Evolutionary conservation across 2,329 filamentous ascomycete genomes (phyloP), one percentile per base, ranked within the genome.

Genomic region (Diaporthe sp.): DNA sequence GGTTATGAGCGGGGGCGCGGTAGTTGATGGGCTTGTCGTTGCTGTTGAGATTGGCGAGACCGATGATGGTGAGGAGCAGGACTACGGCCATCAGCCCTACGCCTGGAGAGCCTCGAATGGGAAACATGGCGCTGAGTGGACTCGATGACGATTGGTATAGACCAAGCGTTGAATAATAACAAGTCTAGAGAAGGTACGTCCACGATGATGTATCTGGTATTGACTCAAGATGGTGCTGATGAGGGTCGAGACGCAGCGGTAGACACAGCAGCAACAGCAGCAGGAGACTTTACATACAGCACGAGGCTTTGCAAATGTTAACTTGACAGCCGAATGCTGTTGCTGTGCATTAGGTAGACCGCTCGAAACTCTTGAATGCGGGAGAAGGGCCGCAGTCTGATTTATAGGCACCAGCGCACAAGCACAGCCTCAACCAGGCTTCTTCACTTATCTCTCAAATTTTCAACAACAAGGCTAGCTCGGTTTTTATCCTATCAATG

Each of bases 171-270:
- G 28, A 51, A 22, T 22, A 62, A 5, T 25, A 22, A 19, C 1
- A 44, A 44, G 60, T 28, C 39, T 42, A 19, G 1, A 31, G 84
- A 85, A 53, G 86, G 90, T 42, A 82, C 90, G 17, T n/a, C 9
- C n/a, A 8, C 1, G 19, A 22, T 44, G 37, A 28, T 25, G 6
- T 42, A 22, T 28, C 12, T 37, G 22, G 22, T 25, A 4, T 61
- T 4, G 58, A 8, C 22, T 62, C 5, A 3, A 44, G 39, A 13
- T 10, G n/a, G 15, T 44, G 17, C 55, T 8, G 10, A 13, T 62
- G 19, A 25, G 19, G 10, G 5, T 37, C 28, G 28, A 51, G 2
- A 8, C 2, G n/a, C 4, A 7, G 5, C n/a, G 3, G 55, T 4
- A 37, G 13, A 17, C 13, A 17, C 42, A 44, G 42, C 1, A 31